A percentile compares a stretch with the other conserved stretches of the same genome.
These are phyloP conservation scores for Ustulina deusta DNA, from an alignment of 2,329 filamentous ascomycete species.

Conservation along the genomic window DNA sequence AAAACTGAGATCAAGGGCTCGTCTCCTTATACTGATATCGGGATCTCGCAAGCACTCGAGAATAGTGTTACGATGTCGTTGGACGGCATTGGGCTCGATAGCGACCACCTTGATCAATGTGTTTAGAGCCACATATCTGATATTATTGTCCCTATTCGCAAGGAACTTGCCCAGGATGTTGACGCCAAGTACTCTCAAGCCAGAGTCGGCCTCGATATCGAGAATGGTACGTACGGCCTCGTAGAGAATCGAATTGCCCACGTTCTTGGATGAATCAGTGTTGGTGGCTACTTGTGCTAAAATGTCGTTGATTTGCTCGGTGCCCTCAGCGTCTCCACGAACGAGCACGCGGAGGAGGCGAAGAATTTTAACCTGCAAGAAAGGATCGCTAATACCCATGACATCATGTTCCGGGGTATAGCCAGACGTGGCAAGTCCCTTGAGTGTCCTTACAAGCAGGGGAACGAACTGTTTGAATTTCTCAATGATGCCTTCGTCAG, in stretches of 20 bases:
- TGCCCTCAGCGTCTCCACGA: slow-evolving; percentile 85
- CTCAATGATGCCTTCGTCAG: slow-evolving; percentile 89
- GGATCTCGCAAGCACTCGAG: slow-evolving; percentile 95
- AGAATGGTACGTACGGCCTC: slow-evolving; percentile 97
- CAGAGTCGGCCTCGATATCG: slow-evolving; percentile 97
- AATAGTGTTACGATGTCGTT: slow-evolving; percentile 96
- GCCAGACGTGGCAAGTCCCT: slow-evolving; percentile 91
- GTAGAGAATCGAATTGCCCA: slow-evolving; percentile 97
- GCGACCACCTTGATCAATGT: slow-evolving; percentile 98
- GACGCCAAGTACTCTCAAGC: slow-evolving; percentile 91
- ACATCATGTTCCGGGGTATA: slow-evolving; percentile 99
- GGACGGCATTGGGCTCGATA: slow-evolving; percentile 96
- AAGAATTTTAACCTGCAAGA: slow-evolving; percentile 96
- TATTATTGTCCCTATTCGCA: slow-evolving; percentile 99
- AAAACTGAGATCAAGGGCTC: slow-evolving; percentile 97
- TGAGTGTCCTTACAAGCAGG: slow-evolving; percentile 87
- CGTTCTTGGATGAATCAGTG: slow-evolving; percentile 97
- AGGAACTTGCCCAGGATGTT: slow-evolving; percentile 99
- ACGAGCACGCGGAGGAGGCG: slow-evolving; percentile 87
- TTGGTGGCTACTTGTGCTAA: slow-evolving; percentile 97
- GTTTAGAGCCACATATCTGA: slow-evolving; percentile 96
- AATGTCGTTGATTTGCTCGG: slow-evolving; percentile 98
- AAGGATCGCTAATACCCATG: slow-evolving; percentile 96
- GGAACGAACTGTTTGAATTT: slow-evolving; percentile 90
- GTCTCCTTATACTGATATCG: slow-evolving; percentile 95